These are phyloP conservation scores for Plantago rigida DNA, from an alignment of 305 asterid species.

Conservation along the genomic window DNA sequence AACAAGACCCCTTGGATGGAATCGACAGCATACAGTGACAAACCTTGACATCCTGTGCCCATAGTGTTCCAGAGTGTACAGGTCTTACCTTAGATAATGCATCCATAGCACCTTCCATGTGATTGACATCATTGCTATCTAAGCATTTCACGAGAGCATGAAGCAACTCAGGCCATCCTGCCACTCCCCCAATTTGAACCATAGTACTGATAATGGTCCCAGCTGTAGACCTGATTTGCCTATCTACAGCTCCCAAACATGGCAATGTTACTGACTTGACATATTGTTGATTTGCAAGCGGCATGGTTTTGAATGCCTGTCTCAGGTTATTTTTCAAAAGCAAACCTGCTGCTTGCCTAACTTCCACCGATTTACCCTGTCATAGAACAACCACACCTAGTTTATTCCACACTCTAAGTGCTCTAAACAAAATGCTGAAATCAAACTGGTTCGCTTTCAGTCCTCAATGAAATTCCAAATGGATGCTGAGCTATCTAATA, in stretches of 20 bases:
- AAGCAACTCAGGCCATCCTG: conserved; percentile 88
- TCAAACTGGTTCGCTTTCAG: too few relatives aligned
- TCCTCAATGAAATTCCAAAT: too few relatives aligned
- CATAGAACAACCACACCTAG: neutral
- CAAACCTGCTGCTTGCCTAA: conserved; percentile 94
- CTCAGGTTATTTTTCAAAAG: conserved; percentile 80
- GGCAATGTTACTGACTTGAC: conserved; percentile 77
- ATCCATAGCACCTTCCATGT: conserved; percentile 99
- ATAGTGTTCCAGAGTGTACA: neutral
- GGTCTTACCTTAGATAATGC: conserved; percentile 82
- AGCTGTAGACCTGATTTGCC: conserved; percentile 83
- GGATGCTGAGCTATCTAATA: too few relatives aligned
- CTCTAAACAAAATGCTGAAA: too few relatives aligned
- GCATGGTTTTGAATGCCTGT: conserved; percentile 52
- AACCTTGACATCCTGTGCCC: neutral
- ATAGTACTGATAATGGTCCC: conserved; percentile 84
- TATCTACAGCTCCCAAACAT: conserved; percentile 75
- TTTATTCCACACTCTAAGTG: too few relatives aligned
- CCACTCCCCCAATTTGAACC: conserved; percentile 78
- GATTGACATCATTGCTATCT: conserved; percentile 80
- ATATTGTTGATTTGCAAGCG: conserved; percentile 58
- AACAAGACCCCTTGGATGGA: conserved; percentile 7
- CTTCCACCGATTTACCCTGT: conserved; percentile 83
- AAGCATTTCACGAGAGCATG: conserved; percentile 73
- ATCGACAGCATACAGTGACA: conserved; percentile 4